Conservation (phyloP, 371 early-diverging fungal genomes). For the Apophysomyces ossiformis region DNA sequence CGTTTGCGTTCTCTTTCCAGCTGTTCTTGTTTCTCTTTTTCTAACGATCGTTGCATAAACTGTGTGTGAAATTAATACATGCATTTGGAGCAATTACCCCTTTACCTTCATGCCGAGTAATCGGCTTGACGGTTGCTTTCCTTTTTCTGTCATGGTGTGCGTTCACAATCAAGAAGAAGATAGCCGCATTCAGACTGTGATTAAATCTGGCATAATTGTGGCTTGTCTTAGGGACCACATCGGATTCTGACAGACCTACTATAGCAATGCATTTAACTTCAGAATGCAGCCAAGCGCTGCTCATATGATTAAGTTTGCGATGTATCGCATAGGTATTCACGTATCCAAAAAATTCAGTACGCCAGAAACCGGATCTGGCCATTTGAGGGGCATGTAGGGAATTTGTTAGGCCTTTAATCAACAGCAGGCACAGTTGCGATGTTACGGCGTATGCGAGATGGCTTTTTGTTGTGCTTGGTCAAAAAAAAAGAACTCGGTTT, state of each 20-base stretch:
- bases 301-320: too few species aligned
- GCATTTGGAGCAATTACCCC: background rate
- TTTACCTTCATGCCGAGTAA: slow-evolving; percentile 23
- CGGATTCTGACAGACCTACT: too few species aligned
- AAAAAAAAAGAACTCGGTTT: background rate
- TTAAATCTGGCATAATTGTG: background rate
- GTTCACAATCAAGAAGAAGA: background rate
- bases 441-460: too few species aligned
- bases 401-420: too few species aligned
- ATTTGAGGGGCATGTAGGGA: too few species aligned
- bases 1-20: slow-evolving; percentile 53
- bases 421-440: too few species aligned
- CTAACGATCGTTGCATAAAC: slow-evolving; percentile 65
- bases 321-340: too few species aligned
- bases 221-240: too few species aligned
- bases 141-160: slow-evolving; percentile 11
- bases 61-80: slow-evolving; percentile 16
- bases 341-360: too few species aligned
- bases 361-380: too few species aligned
- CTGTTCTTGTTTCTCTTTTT: slow-evolving; percentile 44
- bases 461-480: background rate
- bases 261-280: too few species aligned
- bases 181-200: background rate
- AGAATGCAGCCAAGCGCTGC: too few species aligned
- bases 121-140: slow-evolving; percentile 18